Percentiles rank a stretch among this genome's conserved stretches.
Conservation (phyloP, 805 yeast species). For the Saturnispora diversa region DNA sequence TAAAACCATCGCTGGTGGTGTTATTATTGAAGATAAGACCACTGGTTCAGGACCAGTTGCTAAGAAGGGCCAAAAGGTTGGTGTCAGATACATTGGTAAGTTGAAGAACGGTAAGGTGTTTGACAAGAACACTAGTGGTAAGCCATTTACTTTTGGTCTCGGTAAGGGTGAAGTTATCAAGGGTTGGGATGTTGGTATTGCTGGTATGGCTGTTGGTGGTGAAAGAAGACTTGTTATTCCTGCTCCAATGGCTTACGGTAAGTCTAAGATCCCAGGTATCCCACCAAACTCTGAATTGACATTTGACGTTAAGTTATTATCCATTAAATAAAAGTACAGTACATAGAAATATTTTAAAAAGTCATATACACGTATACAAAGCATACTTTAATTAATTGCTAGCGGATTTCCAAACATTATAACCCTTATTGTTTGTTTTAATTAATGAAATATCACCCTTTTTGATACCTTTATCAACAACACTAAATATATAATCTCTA, state of each 20-base stretch:
- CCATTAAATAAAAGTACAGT: conserved; percentile 53
- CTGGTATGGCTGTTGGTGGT: conserved; percentile 98
- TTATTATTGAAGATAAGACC: conserved; percentile 85
- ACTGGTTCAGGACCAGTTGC: conserved; percentile 83
- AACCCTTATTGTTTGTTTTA: conserved; percentile 14
- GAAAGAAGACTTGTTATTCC: conserved; percentile 97
- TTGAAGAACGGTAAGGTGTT: conserved; percentile 92
- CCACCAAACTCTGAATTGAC: conserved; percentile 97
- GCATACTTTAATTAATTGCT: background rate
- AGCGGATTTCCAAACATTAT: conserved; percentile 16
- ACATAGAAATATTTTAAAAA: no score
- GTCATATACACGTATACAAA: background rate
- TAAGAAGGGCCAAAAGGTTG: conserved; percentile 82
- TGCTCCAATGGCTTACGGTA: conserved; percentile 94
- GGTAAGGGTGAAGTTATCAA: conserved; percentile 98
- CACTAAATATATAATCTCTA: conserved; percentile 24
- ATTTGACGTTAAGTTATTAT: conserved; percentile 89
- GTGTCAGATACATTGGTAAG: conserved; percentile 97
- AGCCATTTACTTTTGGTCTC: conserved; percentile 83
- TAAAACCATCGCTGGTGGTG: conserved; percentile 86
- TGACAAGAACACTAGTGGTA: conserved; percentile 95
- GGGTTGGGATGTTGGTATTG: conserved; percentile 98
- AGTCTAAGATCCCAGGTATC: conserved; percentile 88
- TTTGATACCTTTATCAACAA: conserved; percentile 24
- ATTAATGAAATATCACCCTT: conserved; percentile 19